phyloP scores from a whole-genome alignment of 148 eudicot species.

The Cornus kousa region DNA sequence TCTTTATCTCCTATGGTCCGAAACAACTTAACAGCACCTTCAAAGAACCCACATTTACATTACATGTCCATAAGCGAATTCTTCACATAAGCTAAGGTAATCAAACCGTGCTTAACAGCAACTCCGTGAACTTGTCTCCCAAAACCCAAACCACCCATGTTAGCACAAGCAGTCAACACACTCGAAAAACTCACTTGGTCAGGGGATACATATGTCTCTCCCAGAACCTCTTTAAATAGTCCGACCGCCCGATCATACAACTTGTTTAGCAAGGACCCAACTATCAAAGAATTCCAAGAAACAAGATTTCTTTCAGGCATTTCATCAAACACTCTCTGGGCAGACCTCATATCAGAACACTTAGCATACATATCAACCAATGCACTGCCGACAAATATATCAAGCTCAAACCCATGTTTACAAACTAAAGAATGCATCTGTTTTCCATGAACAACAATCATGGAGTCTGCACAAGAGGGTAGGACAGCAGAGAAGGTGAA shows the following conservation, averaged over 20 bases:
- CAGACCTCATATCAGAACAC: constrained; percentile 30
- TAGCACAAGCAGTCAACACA: constrained; percentile 52
- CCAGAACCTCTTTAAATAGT: constrained; percentile 26
- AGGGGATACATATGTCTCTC: constrained; percentile 20
- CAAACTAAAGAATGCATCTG: constrained; percentile 39
- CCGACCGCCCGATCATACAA: constrained; percentile 22
- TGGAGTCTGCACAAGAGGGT: constrained; percentile 32
- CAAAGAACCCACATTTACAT: constrained; percentile 31
- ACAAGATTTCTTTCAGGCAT: no score
- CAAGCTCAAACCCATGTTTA: constrained; percentile 37
- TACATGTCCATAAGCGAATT: constrained; percentile 53
- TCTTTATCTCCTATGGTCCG: constrained; percentile 22
- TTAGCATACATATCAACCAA: constrained; percentile 50
- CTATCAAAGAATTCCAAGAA: constrained; percentile 19
- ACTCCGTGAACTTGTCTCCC: constrained; percentile 41
- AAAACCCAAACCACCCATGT: constrained; percentile 19
- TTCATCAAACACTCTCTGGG: no score
- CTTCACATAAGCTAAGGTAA: constrained; percentile 28
- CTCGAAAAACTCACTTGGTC: constrained; percentile 43
- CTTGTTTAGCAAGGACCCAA: constrained; percentile 29
- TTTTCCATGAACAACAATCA: constrained; percentile 27
- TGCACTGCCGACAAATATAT: constrained; percentile 43
- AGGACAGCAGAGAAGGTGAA: constrained; percentile 47
- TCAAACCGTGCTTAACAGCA: constrained; percentile 32
- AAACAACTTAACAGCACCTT: constrained; percentile 32